A percentile compares a stretch with the other conserved stretches of the same genome.
These are phyloP conservation scores for Erythrobasidium hasegawianum DNA, from an alignment of 1,284 basidiomycete species.

Conservation along the genomic window DNA sequence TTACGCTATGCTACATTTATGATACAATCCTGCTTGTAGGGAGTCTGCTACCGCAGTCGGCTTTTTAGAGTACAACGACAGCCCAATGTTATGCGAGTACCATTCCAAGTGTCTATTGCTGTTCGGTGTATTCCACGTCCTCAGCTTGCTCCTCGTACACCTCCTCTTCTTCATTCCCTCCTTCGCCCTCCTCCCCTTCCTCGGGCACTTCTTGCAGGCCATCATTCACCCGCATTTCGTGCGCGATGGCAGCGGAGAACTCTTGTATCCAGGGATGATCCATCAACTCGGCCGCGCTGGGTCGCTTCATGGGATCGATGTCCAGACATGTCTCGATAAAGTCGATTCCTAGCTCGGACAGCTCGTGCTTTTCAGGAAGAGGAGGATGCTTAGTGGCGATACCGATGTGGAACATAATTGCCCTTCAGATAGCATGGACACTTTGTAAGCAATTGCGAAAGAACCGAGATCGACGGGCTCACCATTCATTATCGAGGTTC, in stretches of 20 bases:
- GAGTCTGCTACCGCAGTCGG: too few species aligned
- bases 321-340: slow-evolving; percentile 90
- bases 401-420: slow-evolving; percentile 99
- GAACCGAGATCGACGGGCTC: slow-evolving; percentile 44
- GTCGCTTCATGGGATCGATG: slow-evolving; percentile 78
- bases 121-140: not conserved
- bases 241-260: slow-evolving; percentile 43
- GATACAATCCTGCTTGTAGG: too few species aligned
- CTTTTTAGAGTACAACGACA: too few species aligned
- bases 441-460: not conserved
- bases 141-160: not conserved
- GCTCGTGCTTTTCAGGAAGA: slow-evolving; percentile 82
- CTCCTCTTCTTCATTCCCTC: not conserved
- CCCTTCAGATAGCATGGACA: slow-evolving; percentile 58
- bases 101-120: too few species aligned
- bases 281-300: slow-evolving; percentile 79
- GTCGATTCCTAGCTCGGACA: slow-evolving; percentile 83
- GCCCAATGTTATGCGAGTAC: too few species aligned
- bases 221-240: slow-evolving; percentile 21
- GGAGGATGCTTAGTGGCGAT: slow-evolving; percentile 96
- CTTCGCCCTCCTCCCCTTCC: slow-evolving; percentile 3
- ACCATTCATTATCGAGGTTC: slow-evolving; percentile 99
- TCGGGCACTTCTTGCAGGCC: slow-evolving; percentile 2
- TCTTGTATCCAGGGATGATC: slow-evolving; percentile 78
- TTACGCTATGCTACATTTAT: too few species aligned